Evolutionary conservation across 805 yeast genomes (phyloP).

Genomic region (Saturnispora dispora): DNA sequence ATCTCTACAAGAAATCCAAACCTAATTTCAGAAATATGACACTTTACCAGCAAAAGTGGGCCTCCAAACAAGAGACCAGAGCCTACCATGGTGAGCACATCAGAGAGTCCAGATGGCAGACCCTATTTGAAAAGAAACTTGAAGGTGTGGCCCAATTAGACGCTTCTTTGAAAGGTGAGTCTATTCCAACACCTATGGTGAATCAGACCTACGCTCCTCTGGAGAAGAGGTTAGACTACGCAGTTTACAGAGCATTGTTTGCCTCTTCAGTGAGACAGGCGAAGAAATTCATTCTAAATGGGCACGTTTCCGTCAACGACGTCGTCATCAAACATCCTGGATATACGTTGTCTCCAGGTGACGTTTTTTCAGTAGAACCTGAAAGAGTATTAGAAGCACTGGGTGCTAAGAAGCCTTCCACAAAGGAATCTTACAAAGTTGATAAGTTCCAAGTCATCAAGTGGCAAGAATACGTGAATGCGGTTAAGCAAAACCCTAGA

Average conservation of each 20-base stretch:
- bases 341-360: constrained; percentile 73
- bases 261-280: constrained; percentile 94
- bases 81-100: constrained; percentile 93
- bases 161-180: constrained; percentile 59
- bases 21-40: constrained; percentile 48
- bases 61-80: constrained; percentile 83
- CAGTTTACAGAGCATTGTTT: constrained; percentile 84
- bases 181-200: constrained; percentile 63
- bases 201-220: constrained; percentile 82
- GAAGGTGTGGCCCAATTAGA: constrained; percentile 86
- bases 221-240: constrained; percentile 85
- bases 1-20: constrained; percentile 65
- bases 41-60: constrained; percentile 88
- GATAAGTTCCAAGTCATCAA: constrained; percentile 63
- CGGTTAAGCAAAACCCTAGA: constrained; percentile 48
- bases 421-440: constrained; percentile 54
- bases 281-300: constrained; percentile 72
- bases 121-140: constrained; percentile 57
- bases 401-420: constrained; percentile 76
- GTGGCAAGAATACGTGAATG: constrained; percentile 67
- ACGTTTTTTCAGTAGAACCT: constrained; percentile 76
- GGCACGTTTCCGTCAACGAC: constrained; percentile 82
- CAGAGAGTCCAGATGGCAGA: constrained; percentile 75
- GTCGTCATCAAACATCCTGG: constrained; percentile 69
- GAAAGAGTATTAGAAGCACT: constrained; percentile 76